Percentiles rank a stretch among this genome's conserved stretches.
Evolutionary conservation across 2,329 filamentous ascomycete species (phyloP).

Genomic region (Pseudopyrenochaeta lycopersici): DNA sequence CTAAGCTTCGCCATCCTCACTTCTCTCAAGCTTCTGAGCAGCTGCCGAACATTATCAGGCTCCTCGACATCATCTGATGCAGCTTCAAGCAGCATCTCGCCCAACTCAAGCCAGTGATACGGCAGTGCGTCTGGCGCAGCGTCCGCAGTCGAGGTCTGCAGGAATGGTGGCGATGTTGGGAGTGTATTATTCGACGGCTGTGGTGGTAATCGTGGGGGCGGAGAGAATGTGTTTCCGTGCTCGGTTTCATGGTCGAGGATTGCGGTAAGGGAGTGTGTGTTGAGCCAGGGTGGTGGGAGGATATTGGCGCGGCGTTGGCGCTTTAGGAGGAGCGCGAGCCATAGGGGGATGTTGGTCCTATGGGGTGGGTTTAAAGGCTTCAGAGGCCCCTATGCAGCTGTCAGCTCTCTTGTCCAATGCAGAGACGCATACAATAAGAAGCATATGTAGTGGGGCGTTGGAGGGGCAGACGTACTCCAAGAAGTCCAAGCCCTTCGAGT

Average conservation of each 20-base stretch:
- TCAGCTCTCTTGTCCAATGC: constrained; percentile 16
- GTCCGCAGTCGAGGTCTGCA: constrained; percentile 75
- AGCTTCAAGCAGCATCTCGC: constrained; percentile 84
- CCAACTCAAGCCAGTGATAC: constrained; percentile 94
- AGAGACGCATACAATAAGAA: constrained; percentile 12
- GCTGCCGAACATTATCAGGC: constrained; percentile 75
- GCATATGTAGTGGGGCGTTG: constrained; percentile 32
- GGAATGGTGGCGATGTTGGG: constrained; percentile 71
- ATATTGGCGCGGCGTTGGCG: constrained; percentile 95
- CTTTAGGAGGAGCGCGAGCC: constrained; percentile 94
- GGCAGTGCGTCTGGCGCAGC: constrained; percentile 77
- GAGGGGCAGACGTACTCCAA: constrained; percentile 73
- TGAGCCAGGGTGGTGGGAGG: constrained; percentile 87
- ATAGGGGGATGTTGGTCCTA: constrained; percentile 81
- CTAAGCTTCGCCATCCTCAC: constrained; percentile 90
- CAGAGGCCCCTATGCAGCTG: constrained; percentile 72
- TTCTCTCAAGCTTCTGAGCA: constrained; percentile 84
- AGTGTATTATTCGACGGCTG: constrained; percentile 53
- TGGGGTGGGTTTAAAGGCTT: constrained; percentile 81
- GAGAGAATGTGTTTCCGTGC: constrained; percentile 75
- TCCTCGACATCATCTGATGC: constrained; percentile 77
- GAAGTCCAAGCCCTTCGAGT: constrained; percentile 83
- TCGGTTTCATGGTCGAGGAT: constrained; percentile 85
- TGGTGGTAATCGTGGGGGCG: constrained; percentile 76
- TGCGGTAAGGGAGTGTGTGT: constrained; percentile 74